Evolutionary conservation across 2,329 filamentous ascomycete species (phyloP).

Genomic region (Penicillium sp.): DNA sequence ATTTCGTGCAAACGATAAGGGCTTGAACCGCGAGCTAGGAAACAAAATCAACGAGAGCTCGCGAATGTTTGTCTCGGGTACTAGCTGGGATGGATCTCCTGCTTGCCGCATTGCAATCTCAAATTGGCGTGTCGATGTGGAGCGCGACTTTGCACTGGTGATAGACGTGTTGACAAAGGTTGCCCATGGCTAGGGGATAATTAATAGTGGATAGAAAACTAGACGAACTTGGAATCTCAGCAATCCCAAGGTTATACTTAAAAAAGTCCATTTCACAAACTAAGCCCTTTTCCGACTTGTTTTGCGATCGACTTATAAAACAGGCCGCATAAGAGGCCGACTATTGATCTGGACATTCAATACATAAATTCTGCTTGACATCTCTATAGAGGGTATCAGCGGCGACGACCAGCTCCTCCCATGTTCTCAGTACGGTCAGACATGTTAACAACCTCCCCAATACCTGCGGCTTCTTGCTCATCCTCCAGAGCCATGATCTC

Average conservation of each 20-base stretch:
- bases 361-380: not conserved
- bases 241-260: too few species aligned
- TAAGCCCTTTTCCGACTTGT: too few species aligned
- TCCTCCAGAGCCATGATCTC: slow-evolving; percentile 89
- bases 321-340: too few species aligned
- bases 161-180: slow-evolving; percentile 59
- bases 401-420: slow-evolving; percentile 48
- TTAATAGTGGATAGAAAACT: not conserved
- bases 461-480: slow-evolving; percentile 92
- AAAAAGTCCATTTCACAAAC: too few species aligned
- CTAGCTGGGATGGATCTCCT: slow-evolving; percentile 68
- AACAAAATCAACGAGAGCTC: slow-evolving; percentile 69
- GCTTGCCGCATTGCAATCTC: slow-evolving; percentile 82
- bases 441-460: slow-evolving; percentile 88
- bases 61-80: slow-evolving; percentile 80
- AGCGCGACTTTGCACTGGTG: slow-evolving; percentile 66
- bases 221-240: not conserved
- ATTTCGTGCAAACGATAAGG: slow-evolving; percentile 67
- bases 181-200: slow-evolving; percentile 21
- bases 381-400: slow-evolving; percentile 26
- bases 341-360: not conserved
- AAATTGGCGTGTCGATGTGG: slow-evolving; percentile 74
- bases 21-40: slow-evolving; percentile 65
- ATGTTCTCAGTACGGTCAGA: slow-evolving; percentile 63
- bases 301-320: too few species aligned